Conservation (phyloP, 2,329 filamentous ascomycete genomes). For the Lithohypha guttulata region DNA sequence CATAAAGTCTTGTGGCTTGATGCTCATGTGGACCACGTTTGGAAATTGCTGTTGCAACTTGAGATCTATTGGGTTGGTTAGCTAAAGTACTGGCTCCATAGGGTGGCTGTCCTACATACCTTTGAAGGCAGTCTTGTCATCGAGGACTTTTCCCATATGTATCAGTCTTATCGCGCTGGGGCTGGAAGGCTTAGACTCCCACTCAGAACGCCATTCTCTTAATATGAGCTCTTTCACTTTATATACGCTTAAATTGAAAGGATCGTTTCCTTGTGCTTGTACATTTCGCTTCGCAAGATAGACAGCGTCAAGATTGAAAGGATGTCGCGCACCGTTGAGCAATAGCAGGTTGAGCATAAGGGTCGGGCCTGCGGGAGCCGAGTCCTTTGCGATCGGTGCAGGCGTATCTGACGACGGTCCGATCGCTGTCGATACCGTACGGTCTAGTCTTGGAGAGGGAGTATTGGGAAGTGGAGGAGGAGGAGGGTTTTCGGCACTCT, state of each 20-base stretch:
- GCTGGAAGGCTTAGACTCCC: constrained; percentile 76
- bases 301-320: constrained; percentile 78
- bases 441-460: constrained; percentile 10
- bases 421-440: constrained; percentile 20
- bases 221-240: constrained; percentile 89
- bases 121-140: constrained; percentile 75
- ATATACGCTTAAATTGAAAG: constrained; percentile 84
- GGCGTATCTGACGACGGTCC: constrained; percentile 21
- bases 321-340: constrained; percentile 71
- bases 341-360: constrained; percentile 64
- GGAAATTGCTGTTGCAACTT: constrained; percentile 62
- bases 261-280: constrained; percentile 64
- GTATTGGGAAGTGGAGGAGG: constrained; percentile 10
- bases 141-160: constrained; percentile 79
- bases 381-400: constrained; percentile 25
- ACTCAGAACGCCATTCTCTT: constrained; percentile 82
- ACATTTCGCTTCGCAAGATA: constrained; percentile 76
- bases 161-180: constrained; percentile 86
- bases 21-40: constrained; percentile 91
- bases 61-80: constrained; percentile 49
- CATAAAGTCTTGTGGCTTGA: constrained; percentile 72
- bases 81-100: not conserved
- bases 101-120: constrained; percentile 52
- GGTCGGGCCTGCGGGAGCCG: constrained; percentile 34
- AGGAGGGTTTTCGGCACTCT: constrained; percentile 16